phyloP scores from a whole-genome alignment of 1,284 basidiomycete genomes.

The Porodaedalea pini region DNA sequence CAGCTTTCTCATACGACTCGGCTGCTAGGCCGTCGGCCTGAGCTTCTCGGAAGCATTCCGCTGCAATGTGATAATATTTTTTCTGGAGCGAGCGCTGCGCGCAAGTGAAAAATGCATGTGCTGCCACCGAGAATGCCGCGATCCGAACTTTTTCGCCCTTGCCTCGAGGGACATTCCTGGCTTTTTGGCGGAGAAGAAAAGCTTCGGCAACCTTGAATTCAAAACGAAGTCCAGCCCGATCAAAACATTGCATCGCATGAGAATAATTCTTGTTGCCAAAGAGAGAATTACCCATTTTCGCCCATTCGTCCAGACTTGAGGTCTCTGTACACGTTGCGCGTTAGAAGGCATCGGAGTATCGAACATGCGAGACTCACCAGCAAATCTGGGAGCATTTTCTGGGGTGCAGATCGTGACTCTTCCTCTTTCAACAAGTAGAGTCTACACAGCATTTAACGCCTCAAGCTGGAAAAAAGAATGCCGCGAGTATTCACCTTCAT shows the following conservation, averaged over 20 bases:
- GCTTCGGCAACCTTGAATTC: constrained; percentile 46
- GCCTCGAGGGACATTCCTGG: constrained; percentile 36
- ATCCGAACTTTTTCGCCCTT: constrained; percentile 29
- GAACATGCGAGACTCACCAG: constrained; percentile 25
- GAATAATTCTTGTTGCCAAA: constrained; percentile 54
- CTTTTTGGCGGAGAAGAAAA: constrained; percentile 42
- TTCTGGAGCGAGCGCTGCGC: constrained; percentile 34
- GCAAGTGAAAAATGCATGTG: constrained; percentile 44
- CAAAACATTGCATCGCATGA: constrained; percentile 61
- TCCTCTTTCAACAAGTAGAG: constrained; percentile 43
- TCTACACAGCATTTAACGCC: constrained; percentile 30
- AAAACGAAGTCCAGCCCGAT: constrained; percentile 44
- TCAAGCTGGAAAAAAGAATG: neutral
- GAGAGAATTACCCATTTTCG: constrained; percentile 43
- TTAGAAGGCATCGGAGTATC: neutral
- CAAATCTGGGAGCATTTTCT: constrained; percentile 43
- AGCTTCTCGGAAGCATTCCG: constrained; percentile 47
- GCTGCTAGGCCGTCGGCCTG: constrained; percentile 44
- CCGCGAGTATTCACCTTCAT: constrained; percentile 46
- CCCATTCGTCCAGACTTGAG: constrained; percentile 55
- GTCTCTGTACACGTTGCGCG: constrained; percentile 25
- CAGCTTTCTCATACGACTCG: constrained; percentile 39
- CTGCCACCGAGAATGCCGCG: constrained; percentile 43
- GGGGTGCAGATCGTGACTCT: constrained; percentile 44
- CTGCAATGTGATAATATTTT: constrained; percentile 47